These are phyloP conservation scores for Leucocoprinus birnbaumii DNA, from an alignment of 768 basidiomycete species.

Conservation along the genomic window DNA sequence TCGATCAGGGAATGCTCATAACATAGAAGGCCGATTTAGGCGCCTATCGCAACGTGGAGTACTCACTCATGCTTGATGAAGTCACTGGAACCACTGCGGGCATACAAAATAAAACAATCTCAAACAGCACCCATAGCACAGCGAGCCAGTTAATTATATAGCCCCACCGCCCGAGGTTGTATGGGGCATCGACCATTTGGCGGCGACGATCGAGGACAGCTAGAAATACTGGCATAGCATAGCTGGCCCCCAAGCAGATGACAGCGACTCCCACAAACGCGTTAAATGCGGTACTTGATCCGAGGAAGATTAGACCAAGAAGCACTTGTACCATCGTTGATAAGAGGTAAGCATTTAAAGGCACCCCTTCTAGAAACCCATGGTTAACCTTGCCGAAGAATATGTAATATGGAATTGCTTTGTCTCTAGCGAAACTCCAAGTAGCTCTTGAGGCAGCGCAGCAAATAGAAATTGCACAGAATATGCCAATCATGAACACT, in stretches of 20 bases:
- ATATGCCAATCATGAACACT: slow-evolving; percentile 54
- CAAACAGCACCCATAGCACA: slow-evolving; percentile 57
- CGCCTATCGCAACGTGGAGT: no score
- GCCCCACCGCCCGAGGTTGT: slow-evolving; percentile 44
- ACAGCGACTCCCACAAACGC: slow-evolving; percentile 67
- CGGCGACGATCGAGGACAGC: slow-evolving; percentile 42
- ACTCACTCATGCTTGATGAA: slow-evolving; percentile 42
- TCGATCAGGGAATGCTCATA: background rate
- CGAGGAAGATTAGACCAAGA: slow-evolving; percentile 62
- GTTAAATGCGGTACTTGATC: slow-evolving; percentile 61
- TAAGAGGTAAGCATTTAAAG: slow-evolving; percentile 58
- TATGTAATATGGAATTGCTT: slow-evolving; percentile 53
- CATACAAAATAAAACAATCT: slow-evolving; percentile 69
- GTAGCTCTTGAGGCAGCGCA: slow-evolving; percentile 68
- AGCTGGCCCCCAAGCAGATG: slow-evolving; percentile 64
- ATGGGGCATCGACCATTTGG: slow-evolving; percentile 48
- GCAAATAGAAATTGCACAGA: slow-evolving; percentile 65
- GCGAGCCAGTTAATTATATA: slow-evolving; percentile 45
- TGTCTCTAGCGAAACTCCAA: slow-evolving; percentile 71
- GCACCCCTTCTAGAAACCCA: slow-evolving; percentile 38
- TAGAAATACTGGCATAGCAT: slow-evolving; percentile 59
- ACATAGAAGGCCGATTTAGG: no score
- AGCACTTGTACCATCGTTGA: slow-evolving; percentile 56
- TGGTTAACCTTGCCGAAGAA: slow-evolving; percentile 46
- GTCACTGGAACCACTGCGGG: slow-evolving; percentile 59